Conservation (phyloP, 2,329 filamentous ascomycete genomes). For the Aureobasidium subglaciale region DNA sequence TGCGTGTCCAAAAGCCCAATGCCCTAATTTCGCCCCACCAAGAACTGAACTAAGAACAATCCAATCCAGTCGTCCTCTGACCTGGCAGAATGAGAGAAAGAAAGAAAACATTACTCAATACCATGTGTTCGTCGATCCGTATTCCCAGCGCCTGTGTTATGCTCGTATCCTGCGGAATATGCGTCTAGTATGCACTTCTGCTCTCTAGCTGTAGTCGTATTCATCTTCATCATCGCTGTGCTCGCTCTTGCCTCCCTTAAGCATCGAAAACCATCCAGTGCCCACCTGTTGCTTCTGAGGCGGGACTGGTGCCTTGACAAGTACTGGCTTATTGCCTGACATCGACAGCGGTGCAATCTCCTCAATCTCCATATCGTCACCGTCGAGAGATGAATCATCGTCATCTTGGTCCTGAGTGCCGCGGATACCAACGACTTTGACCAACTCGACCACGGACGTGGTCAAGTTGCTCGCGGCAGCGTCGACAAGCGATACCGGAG, state of each 20-base stretch:
- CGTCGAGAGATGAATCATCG: slow-evolving; percentile 34
- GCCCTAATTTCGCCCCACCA: not conserved
- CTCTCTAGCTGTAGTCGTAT: slow-evolving; percentile 15
- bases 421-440: slow-evolving; percentile 76
- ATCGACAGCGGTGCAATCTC: slow-evolving; percentile 11
- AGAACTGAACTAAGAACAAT: not conserved
- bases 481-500: slow-evolving; percentile 87
- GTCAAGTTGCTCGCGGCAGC: slow-evolving; percentile 88
- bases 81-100: not conserved
- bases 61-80: not conserved
- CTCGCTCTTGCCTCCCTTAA: slow-evolving; percentile 16
- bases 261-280: slow-evolving; percentile 17
- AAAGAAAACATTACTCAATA: slow-evolving; percentile 15
- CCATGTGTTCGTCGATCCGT: not conserved
- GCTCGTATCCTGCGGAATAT: not conserved
- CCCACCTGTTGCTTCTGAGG: slow-evolving; percentile 11
- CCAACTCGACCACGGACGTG: slow-evolving; percentile 75
- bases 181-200: not conserved
- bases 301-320: slow-evolving; percentile 4
- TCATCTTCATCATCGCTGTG: slow-evolving; percentile 16
- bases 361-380: slow-evolving; percentile 24
- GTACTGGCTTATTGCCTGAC: slow-evolving; percentile 6
- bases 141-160: not conserved
- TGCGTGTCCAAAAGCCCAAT: not conserved
- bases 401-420: slow-evolving; percentile 43